A percentile compares a stretch with the other conserved stretches of the same genome.
Evolutionary conservation across 306 rosid genomes (phyloP).

Genomic region (Sicyos baderoa): DNA sequence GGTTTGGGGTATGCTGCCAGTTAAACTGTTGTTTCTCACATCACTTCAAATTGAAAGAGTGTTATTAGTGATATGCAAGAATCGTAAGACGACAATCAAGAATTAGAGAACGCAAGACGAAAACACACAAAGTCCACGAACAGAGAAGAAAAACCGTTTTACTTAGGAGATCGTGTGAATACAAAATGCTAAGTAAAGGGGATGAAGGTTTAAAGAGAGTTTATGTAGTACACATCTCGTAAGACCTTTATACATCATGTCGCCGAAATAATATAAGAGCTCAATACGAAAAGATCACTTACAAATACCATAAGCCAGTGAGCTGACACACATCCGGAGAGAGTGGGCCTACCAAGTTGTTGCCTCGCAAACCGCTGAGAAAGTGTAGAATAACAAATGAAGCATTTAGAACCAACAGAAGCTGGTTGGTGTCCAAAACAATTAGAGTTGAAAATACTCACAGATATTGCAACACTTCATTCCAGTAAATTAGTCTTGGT

Average conservation of each 20-base stretch:
- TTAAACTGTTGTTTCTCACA: conserved; percentile 86
- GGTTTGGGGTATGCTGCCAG: conserved; percentile 75
- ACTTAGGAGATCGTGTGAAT: too few relatives aligned
- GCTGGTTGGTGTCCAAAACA: neutral
- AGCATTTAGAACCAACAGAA: neutral
- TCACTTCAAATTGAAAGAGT: conserved; percentile 45
- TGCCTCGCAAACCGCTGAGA: conserved; percentile 80
- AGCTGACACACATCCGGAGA: conserved; percentile 95
- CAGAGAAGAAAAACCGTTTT: too few relatives aligned
- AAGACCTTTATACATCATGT: too few relatives aligned
- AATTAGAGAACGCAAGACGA: too few relatives aligned
- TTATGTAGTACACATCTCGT: too few relatives aligned
- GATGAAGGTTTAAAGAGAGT: too few relatives aligned
- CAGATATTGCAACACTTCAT: conserved; percentile 95
- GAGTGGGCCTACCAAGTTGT: conserved; percentile 72
- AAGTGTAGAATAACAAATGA: neutral
- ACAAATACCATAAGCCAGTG: conserved; percentile 97
- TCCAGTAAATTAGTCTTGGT: conserved; percentile 96
- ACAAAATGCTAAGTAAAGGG: too few relatives aligned
- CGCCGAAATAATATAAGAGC: too few relatives aligned
- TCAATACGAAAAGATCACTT: conserved; percentile 32
- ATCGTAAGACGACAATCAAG: too few relatives aligned
- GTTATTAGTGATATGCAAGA: too few relatives aligned
- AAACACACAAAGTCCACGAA: too few relatives aligned
- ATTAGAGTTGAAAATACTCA: conserved; percentile 32